These are phyloP conservation scores for Platanthera guangdongensis DNA, from an alignment of 106 monocot species.

Conservation along the genomic window DNA sequence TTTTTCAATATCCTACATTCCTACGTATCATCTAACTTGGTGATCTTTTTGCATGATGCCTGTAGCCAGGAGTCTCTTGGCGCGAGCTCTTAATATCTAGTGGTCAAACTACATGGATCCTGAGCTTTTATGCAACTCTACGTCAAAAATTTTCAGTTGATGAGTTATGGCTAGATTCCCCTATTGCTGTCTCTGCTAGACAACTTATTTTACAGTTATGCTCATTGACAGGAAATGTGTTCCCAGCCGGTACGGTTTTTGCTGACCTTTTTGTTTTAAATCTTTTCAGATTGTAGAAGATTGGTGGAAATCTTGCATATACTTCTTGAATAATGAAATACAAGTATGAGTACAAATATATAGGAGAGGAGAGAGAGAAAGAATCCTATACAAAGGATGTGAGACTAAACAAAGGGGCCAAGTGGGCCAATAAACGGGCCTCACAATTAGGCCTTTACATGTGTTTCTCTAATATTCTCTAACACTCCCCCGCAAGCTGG, in stretches of 20 bases:
- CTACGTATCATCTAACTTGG: constrained; percentile 6
- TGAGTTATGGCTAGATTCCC: constrained; percentile 84
- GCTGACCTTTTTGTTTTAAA: neutral
- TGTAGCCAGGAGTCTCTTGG: constrained; percentile 91
- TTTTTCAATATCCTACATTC: neutral
- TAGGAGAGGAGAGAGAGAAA: no score
- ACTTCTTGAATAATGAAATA: no score
- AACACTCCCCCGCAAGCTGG: no score
- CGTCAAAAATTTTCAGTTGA: constrained; percentile 56
- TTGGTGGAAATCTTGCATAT: no score
- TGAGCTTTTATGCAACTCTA: constrained; percentile 57
- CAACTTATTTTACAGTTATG: constrained; percentile 90
- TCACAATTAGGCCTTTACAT: no score
- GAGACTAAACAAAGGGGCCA: no score
- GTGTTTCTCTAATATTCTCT: no score
- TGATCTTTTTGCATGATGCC: constrained; percentile 15
- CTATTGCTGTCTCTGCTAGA: constrained; percentile 76
- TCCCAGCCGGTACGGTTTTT: constrained; percentile 55
- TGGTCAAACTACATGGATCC: constrained; percentile 72
- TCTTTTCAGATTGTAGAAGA: no score
- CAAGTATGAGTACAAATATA: no score
- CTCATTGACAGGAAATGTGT: constrained; percentile 68
- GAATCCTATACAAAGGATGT: no score
- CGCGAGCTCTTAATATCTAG: constrained; percentile 66
- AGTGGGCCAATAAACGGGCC: no score